Base-by-base conservation (phyloP, 805 yeast species). In the Saccharomyces jurei region DNA sequence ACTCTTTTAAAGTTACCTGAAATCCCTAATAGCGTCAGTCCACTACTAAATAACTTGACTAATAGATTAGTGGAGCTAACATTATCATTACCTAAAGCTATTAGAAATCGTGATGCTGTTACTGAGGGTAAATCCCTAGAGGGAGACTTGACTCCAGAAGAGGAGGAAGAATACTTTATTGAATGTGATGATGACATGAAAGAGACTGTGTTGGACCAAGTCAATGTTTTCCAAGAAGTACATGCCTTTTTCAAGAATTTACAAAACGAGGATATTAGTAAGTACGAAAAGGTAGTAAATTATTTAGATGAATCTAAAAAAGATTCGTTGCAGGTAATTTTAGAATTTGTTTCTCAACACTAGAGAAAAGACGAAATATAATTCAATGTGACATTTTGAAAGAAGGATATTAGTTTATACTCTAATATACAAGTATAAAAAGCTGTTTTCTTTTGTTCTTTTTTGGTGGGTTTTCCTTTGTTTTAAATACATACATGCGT, bases 171-270 rank as follows among this genome's bases (percentile, higher is more conserved):
- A 4, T 81, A 84, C 53, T 71, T 67, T 52, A 75, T 72, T 41
- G 76, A 72, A 46, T 83, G 84, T 53, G 96, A 89, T 63, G 96
- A 86, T 64, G 82, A 94, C 13, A 78, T 86, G 68, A 82, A 84
- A 54, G 86, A 83, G 59, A 85, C 95, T 0, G 88, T 94, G 6
- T 75, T 92, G 55, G 97, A 91, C 68, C 74, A 78, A 47, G 70
- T 89, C 48, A 87, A 90, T 65, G 83, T 84, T 4, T 88, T 83
- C 72, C 73, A 76, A 48, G 82, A 81, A 4, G 82, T 90, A 68
- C 80, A 81, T 53, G 75, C 77, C n/a, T 77, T 78, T 52, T 73
- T 89, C 36, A 61, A 72, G 1, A 66, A 69, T 2, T 61, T 87
- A 26, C 82, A 81, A 62, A 72, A 69, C 27, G 68, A 66, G 22